Base-by-base conservation (phyloP, 2,329 filamentous ascomycete genomes). In the Arthrobotrys sphaeroides region DNA sequence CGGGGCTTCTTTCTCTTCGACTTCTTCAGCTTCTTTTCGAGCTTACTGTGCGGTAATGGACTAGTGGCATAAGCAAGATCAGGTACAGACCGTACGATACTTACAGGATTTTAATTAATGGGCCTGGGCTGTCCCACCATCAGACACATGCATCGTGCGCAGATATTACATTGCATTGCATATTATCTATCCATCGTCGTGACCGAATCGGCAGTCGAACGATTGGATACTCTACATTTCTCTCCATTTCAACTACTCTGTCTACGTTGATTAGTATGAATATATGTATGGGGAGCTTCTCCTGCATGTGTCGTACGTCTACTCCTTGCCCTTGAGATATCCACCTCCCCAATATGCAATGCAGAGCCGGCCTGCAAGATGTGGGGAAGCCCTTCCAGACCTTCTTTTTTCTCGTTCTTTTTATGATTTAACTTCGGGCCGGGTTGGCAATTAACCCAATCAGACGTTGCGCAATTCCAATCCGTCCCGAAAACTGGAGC, bases 391-490 rank as follows among this genome's bases (percentile, higher is more conserved):
- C 10, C 28, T 33, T 33, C 10, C 28, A 10, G n/a, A n/a, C n/a
- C 10, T 33, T 33, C 10, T 33, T 33, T 33, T 33, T 33, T 33
- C 10, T 33, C 28, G 28, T 33, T 10, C 10, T 33, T 33, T n/a
- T n/a, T n/a, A n/a, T n/a, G n/a, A n/a, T n/a, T n/a, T n/a, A 33
- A 12, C 31, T 33, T 33, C 31, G 31, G 12, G 7, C 36, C 36
- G 36, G 36, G n/a, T n/a, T 47, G 13, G 40, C n/a, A 24, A n/a
- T n/a, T 26, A 10, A 57, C 20, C 66, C 68, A 73, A 65, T 73
- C 68, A 73, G 12, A 73, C 36, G 13, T 1, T 10, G 10, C 16
- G n/a, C 28, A 66, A 66, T 73, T 73, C 18, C 60, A 73, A 73
- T 73, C 28, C 22, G 22, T 26, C 43, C 40, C 45, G 59, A 59